phyloP scores from a whole-genome alignment of 2,329 filamentous ascomycete species.

The Aspergillus flavus region DNA sequence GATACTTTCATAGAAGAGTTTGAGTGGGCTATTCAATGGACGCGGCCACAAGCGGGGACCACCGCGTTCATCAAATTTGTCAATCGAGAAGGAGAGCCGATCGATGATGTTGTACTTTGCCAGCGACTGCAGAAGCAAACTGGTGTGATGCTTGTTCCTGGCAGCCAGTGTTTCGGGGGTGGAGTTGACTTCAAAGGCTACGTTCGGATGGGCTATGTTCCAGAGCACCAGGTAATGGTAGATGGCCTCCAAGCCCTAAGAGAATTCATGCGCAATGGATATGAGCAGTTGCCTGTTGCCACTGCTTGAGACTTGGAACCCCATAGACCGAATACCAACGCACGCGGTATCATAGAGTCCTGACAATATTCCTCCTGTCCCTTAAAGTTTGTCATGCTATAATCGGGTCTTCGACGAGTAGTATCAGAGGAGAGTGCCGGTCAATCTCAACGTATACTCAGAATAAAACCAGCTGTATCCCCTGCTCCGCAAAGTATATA shows the following conservation, averaged over 20 bases:
- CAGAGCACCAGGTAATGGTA: constrained; percentile 65
- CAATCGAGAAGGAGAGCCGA: constrained; percentile 54
- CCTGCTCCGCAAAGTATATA: constrained; percentile 22
- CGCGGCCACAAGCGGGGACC: constrained; percentile 72
- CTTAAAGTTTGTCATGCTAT: neutral
- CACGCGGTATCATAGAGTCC: neutral
- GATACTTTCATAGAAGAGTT: constrained; percentile 65
- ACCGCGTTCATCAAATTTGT: constrained; percentile 74
- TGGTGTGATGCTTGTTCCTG: constrained; percentile 73
- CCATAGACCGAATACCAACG: neutral
- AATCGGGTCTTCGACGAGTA: too few species aligned
- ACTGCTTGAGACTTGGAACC: neutral
- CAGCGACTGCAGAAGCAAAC: constrained; percentile 65
- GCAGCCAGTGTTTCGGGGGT: constrained; percentile 69
- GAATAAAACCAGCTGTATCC: constrained; percentile 30
- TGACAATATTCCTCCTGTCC: neutral
- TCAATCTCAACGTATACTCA: constrained; percentile 3
- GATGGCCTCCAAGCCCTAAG: constrained; percentile 61
- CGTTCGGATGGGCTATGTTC: constrained; percentile 75
- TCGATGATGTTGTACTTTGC: constrained; percentile 72
- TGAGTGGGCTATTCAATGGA: constrained; percentile 62
- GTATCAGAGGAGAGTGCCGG: neutral
- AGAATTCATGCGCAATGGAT: constrained; percentile 56
- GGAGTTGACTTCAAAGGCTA: constrained; percentile 68
- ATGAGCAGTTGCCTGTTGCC: constrained; percentile 47